Evolutionary conservation across 2,329 filamentous ascomycete species (phyloP), one percentile per base, ranked within the genome.

Genomic region (Pestalotiopsis fici): DNA sequence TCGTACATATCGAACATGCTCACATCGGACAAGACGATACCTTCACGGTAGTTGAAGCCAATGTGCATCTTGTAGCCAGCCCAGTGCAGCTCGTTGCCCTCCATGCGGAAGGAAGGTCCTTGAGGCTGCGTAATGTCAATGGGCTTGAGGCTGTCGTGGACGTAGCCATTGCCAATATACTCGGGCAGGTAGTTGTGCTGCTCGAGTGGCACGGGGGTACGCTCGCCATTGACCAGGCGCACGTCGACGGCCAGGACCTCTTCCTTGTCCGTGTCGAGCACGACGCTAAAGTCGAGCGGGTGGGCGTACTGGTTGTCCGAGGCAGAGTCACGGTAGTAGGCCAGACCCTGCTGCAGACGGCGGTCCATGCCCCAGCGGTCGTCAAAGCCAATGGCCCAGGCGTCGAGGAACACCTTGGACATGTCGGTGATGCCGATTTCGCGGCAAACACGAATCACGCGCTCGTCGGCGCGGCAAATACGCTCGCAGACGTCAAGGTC

Each of bases 381-480:
- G 73, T 95, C 93, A 70, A 93, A 92, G 37, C 93, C 93, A 78
- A 95, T 94, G 1, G 93, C 94, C 93, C 93, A 95, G 55, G 91
- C 92, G 77, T 95, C 93, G 77, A 93, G 91, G 79, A 92, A 95
- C 43, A 95, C 91, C 80, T 94, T 94, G 78, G 92, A 82, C 93
- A 95, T 95, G 72, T 95, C 91, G 72, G 89, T 84, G 69, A 95
- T 93, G 25, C 93, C 92, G 70, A 93, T 82, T 39, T 94, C 87
- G 2, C 85, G 87, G 74, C 93, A 95, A 74, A 93, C 91, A 78
- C 93, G 89, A 73, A 94, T 92, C 68, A 95, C 92, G 69, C 90
- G 91, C 0, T 90, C 84, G 72, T 95, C 91, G 71, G 87, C 87
- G 68, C 92, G 86, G 56, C 89, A 85, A 28, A 93, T 81, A 50